Base-by-base conservation (phyloP, 495 filamentous ascomycete species). In the Penicillium simplicissimum region DNA sequence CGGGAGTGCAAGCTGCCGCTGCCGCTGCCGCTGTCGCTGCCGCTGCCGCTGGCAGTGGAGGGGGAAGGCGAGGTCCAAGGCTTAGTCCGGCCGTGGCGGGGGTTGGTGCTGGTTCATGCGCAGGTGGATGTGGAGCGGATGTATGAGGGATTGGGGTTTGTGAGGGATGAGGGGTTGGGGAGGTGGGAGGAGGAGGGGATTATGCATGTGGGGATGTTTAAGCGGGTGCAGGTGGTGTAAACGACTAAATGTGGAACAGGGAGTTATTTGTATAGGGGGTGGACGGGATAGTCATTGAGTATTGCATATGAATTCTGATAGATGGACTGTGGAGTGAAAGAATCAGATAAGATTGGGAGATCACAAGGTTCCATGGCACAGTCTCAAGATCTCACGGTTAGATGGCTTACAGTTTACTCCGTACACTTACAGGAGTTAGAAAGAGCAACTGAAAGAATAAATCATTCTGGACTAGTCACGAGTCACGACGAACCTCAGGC, bases 121-220 rank as follows among this genome's bases (percentile, higher is more conserved):
- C 90, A 92, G 78, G 82, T 78, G 60, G 63, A 74, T 13, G 86
- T 88, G 28, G 80, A 84, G 63, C 68, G 67, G 61, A 71, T 86
- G 63, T 96, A 90, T 83, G 68, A 66, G 57, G 76, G 76, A 55
- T 79, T 85, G 72, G 92, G 92, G 0, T 97, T 96, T 68, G 69
- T 73, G 63, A 70, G 81, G 8, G 92, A 96, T 75, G 79, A 85
- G 68, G 74, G 70, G 8, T 83, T 95, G 85, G 90, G 91, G 0
- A 75, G 63, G 62, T 97, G 93, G 91, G 75, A 79, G 40, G 93
- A 97, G 76, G 91, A 96, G 63, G 91, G 90, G 21, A 91, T 96
- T 64, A 79, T 82, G 66, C 93, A 96, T 82, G 83, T 93, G 33
- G 91, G 88, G 14, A 94, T 96, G 91, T 94, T 78, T 68, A 75